Evolutionary conservation across 352 stramenopile genomes (phyloP).

Genomic region (Globisporangium ultimum): DNA sequence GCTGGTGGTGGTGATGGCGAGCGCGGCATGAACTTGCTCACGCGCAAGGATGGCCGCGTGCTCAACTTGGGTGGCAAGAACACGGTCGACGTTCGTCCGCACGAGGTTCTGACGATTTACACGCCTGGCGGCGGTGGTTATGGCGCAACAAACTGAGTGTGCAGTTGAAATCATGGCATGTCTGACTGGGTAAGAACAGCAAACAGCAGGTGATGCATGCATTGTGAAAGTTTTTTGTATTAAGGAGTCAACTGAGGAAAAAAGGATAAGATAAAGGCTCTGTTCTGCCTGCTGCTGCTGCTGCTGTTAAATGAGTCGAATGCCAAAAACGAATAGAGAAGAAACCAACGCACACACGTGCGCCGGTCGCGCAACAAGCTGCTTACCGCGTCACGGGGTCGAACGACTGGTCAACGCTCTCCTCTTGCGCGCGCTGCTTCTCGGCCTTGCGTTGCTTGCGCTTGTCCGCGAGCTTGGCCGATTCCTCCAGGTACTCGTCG

Average conservation of each 20-base stretch:
- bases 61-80: conserved; percentile 91
- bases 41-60: conserved; percentile 56
- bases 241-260: not conserved
- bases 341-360: too few relatives aligned
- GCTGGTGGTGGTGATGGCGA: conserved; percentile 87
- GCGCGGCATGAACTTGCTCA: conserved; percentile 93
- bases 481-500: conserved; percentile 49
- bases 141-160: conserved; percentile 26
- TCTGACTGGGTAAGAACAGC: too few relatives aligned
- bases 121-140: conserved; percentile 97
- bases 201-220: too few relatives aligned
- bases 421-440: conserved; percentile 5
- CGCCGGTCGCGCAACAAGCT: too few relatives aligned
- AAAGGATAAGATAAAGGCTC: conserved; percentile 9
- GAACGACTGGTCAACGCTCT: conserved; percentile 7
- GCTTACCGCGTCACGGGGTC: conserved; percentile 11
- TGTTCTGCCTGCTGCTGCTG: too few relatives aligned
- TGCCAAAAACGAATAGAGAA: too few relatives aligned
- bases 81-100: conserved; percentile 89
- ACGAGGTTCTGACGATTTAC: conserved; percentile 94
- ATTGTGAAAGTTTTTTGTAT: too few relatives aligned
- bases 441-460: conserved; percentile 16
- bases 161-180: not conserved
- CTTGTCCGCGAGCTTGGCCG: conserved; percentile 15
- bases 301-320: too few relatives aligned